Conservation (phyloP, 2,329 filamentous ascomycete species). For the Claviceps lovelessii region DNA sequence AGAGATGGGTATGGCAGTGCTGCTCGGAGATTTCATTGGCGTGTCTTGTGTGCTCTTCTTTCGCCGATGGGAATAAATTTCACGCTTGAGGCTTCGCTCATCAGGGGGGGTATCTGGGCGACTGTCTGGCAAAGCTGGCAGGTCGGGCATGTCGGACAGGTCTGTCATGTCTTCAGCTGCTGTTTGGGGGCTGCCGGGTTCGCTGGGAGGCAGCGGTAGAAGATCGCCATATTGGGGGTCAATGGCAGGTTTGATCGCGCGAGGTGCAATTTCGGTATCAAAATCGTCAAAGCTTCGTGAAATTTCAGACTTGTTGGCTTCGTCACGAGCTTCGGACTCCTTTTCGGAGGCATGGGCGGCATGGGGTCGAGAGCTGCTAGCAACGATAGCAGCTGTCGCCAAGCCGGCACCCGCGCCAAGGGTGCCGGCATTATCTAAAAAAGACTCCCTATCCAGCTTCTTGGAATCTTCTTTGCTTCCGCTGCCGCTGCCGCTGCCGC, state of each 20-base stretch:
- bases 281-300: conserved; percentile 23
- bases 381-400: conserved; percentile 31
- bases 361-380: conserved; percentile 27
- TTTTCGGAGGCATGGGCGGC: conserved; percentile 31
- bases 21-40: conserved; percentile 36
- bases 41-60: conserved; percentile 35
- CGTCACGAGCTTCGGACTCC: conserved; percentile 18
- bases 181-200: conserved; percentile 33
- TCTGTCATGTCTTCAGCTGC: conserved; percentile 29
- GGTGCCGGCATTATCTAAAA: conserved; percentile 60
- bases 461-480: conserved; percentile 17
- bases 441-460: conserved; percentile 34
- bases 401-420: conserved; percentile 55
- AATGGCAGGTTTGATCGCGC: conserved; percentile 49
- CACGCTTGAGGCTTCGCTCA: conserved; percentile 26
- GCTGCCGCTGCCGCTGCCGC: conserved; percentile 22
- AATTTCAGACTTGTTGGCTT: conserved; percentile 8
- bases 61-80: conserved; percentile 30
- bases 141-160: conserved; percentile 35
- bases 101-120: conserved; percentile 42
- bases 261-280: conserved; percentile 44
- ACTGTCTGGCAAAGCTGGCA: conserved; percentile 45
- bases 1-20: conserved; percentile 43
- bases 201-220: conserved; percentile 48
- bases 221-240: conserved; percentile 53